Base-by-base conservation (phyloP, 768 basidiomycete genomes). In the Kwoniella bestiolae region DNA sequence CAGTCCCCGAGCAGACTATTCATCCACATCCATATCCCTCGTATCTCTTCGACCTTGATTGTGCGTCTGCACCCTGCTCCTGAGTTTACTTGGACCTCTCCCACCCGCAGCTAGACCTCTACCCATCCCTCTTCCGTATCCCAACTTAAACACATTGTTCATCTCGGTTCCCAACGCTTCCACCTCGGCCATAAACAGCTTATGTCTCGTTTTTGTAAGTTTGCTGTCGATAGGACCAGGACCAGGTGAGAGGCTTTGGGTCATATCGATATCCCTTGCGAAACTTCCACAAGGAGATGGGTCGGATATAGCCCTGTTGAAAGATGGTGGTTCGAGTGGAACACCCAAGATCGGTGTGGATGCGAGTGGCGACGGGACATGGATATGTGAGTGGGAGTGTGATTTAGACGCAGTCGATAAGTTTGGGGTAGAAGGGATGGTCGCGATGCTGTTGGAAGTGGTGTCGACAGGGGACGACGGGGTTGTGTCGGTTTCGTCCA, bases 51-150 rank as follows among this genome's bases (percentile, higher is more conserved):
- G 31, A 16, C 31, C 25, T 23, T 38, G 8, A 34, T 6, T 51
- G 5, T 21, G n/a, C 23, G 44, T 35, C 32, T 35, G 32, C 18
- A n/a, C 7, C 8, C 47, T 34, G 11, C 52, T 35, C 26, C 63
- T 58, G 44, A 64, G 56, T 56, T 47, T 56, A 51, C 63, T 64
- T 18, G 63, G 63, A 12, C 63, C 63, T 56, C 63, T 56, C 12
- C 5, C 25, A 18, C 53, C 56, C 8, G 25, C 59, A 41, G 44
- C 35, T 11, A 57, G n/a, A 8, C 29, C 63, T 44, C 56, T 47
- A 12, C 63, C 56, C 38, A 64, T 55, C 3, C 55, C 63, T 47
- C 63, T 38, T 8, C 63, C 63, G 32, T 64, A 57, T 8, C 63
- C 63, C 21, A 64, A 47, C 52, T 50, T 58, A 28, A 64, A 64